phyloP scores from a whole-genome alignment of 2,329 filamentous ascomycete species.

The Tolypocladium tropicale region DNA sequence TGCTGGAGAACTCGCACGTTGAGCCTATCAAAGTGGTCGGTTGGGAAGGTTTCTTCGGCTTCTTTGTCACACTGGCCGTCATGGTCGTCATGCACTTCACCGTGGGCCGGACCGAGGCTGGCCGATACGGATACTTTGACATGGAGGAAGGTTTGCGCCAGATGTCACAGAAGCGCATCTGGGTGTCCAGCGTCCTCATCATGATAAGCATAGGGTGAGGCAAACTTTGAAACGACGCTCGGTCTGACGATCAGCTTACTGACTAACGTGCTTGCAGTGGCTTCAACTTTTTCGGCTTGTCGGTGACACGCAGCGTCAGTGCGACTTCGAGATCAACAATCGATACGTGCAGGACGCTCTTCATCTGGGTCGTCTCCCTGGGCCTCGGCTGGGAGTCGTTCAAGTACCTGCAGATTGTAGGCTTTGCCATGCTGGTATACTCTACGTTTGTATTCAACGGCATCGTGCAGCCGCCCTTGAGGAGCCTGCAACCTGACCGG shows the following conservation, averaged over 20 bases:
- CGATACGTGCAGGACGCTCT: slow-evolving; percentile 92
- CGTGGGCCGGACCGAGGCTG: slow-evolving; percentile 64
- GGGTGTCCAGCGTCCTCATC: slow-evolving; percentile 72
- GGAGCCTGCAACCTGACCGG: slow-evolving; percentile 47
- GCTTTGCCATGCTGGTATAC: slow-evolving; percentile 85
- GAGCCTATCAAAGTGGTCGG: slow-evolving; percentile 87
- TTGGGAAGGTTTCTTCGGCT: slow-evolving; percentile 93
- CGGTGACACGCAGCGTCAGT: slow-evolving; percentile 79
- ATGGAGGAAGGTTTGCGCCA: slow-evolving; percentile 76
- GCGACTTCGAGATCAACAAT: slow-evolving; percentile 93
- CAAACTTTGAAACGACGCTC: not conserved
- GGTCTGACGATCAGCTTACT: not conserved
- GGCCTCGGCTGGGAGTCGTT: slow-evolving; percentile 94
- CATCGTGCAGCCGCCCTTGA: slow-evolving; percentile 72
- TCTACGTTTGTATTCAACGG: slow-evolving; percentile 97
- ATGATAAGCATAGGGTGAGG: slow-evolving; percentile 93
- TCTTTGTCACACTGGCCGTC: slow-evolving; percentile 63
- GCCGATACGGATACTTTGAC: slow-evolving; percentile 80
- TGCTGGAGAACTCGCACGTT: slow-evolving; percentile 55
- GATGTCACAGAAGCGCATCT: slow-evolving; percentile 59
- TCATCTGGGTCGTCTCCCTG: slow-evolving; percentile 95
- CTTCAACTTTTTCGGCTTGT: slow-evolving; percentile 98
- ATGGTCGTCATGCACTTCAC: slow-evolving; percentile 74
- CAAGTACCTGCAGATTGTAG: slow-evolving; percentile 89
- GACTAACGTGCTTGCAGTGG: slow-evolving; percentile 42